A percentile compares a stretch with the other conserved stretches of the same genome.
Conservation (phyloP, 2,329 filamentous ascomycete species). For the Lachnellula occidentalis region DNA sequence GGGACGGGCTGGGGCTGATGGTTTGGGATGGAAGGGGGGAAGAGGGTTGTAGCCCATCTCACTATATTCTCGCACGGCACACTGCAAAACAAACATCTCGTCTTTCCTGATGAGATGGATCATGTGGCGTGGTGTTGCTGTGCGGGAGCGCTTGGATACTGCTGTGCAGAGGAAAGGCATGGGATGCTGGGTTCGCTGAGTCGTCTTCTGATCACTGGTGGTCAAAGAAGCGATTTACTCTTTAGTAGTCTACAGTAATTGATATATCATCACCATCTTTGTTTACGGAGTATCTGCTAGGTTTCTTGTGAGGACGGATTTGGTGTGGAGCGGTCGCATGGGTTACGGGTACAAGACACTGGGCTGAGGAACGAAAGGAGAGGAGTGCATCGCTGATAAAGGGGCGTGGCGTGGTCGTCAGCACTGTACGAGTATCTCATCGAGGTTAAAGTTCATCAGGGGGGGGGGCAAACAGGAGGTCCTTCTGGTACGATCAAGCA, state of each 20-base stretch:
- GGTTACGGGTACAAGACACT: neutral
- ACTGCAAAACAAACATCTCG: conserved; percentile 2
- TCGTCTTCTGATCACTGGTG: conserved; percentile 2
- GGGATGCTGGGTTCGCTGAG: conserved; percentile 21
- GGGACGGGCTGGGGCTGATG: neutral
- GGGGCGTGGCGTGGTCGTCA: neutral
- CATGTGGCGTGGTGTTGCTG: neutral
- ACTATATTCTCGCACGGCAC: conserved; percentile 24
- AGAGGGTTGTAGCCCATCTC: conserved; percentile 28
- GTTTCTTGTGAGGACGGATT: neutral
- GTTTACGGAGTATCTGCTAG: neutral
- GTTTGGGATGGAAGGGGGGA: conserved; percentile 4
- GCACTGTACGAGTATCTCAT: neutral
- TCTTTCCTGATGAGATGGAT: conserved; percentile 1
- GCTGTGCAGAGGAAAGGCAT: conserved; percentile 17
- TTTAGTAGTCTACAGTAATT: conserved; percentile 23
- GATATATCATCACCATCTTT: neutral
- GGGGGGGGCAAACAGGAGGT: neutral
- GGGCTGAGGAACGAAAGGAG: neutral
- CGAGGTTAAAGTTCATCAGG: neutral
- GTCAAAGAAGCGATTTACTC: neutral
- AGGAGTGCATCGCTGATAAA: neutral
- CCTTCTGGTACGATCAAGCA: too few species aligned
- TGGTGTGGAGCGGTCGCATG: neutral
- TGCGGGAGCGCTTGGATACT: conserved; percentile 14